Conservation (phyloP, 495 filamentous ascomycete species). For the Penicillium egyptiacum region DNA sequence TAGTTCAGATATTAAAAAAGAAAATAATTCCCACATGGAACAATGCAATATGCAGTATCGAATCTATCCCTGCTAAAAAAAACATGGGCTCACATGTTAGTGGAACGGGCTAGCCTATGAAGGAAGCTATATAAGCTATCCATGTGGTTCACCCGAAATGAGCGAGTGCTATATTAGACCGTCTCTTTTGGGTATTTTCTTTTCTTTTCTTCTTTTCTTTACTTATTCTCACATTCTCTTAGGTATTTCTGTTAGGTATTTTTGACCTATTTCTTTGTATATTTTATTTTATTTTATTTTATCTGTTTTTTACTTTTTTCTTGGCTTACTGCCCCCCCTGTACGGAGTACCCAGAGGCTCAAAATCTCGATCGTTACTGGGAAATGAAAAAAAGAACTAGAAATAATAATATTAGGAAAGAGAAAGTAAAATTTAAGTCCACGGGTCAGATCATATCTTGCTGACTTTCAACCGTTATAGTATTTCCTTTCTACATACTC, state of each 20-base stretch:
- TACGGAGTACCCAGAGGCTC: conserved; percentile 30
- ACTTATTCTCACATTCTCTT: too few species aligned
- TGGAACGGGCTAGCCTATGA: conserved; percentile 18
- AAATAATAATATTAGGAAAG: conserved; percentile 9
- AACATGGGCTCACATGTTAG: conserved; percentile 5
- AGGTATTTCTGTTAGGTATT: too few species aligned
- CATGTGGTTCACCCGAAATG: conserved; percentile 2
- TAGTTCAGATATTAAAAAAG: neutral
- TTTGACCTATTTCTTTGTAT: neutral
- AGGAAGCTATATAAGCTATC: conserved; percentile 23
- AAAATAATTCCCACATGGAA: conserved; percentile 1
- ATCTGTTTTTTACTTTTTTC: neutral
- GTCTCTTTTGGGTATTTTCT: neutral
- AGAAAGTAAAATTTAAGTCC: neutral
- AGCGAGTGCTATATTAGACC: conserved; percentile 11
- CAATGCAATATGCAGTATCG: neutral
- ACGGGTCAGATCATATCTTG: conserved; percentile 10
- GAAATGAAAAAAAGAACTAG: conserved; percentile 8
- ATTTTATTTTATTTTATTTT: neutral
- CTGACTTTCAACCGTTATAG: neutral
- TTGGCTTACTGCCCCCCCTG: conserved; percentile 10
- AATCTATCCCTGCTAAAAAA: neutral
- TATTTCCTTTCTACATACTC: neutral
- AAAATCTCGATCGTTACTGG: conserved; percentile 27
- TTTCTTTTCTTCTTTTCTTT: neutral